Percentiles rank a stretch among this genome's conserved stretches.
Evolutionary conservation across 306 rosid genomes (phyloP).

Genomic region (Fagus sylvatica): DNA sequence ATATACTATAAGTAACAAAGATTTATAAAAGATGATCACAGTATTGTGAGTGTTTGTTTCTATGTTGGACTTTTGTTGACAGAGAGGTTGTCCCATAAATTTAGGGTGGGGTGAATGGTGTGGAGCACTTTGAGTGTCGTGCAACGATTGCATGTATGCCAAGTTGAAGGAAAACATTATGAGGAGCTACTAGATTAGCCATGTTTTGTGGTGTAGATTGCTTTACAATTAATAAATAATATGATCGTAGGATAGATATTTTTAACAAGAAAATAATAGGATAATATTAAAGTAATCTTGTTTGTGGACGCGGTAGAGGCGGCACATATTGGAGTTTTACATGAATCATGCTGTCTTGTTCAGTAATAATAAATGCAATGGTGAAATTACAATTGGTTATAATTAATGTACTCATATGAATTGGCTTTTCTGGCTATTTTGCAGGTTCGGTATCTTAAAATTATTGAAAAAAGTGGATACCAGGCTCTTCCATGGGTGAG

Average conservation of each 20-base stretch:
- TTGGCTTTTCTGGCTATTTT: slow-evolving; percentile 16
- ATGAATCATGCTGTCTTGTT: not conserved
- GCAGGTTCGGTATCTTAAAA: slow-evolving; percentile 92
- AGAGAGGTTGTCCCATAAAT: too few relatives aligned
- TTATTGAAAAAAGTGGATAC: slow-evolving; percentile 95
- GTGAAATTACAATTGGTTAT: not conserved
- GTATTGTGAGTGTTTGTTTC: too few relatives aligned
- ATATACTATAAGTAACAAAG: not conserved
- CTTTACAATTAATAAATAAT: too few relatives aligned
- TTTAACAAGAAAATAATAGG: too few relatives aligned
- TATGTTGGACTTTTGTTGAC: too few relatives aligned
- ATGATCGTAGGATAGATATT: too few relatives aligned
- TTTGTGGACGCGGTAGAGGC: too few relatives aligned
- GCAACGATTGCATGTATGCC: not conserved
- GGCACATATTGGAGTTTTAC: not conserved
- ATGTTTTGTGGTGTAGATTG: not conserved
- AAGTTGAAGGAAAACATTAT: not conserved
- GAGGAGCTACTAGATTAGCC: not conserved
- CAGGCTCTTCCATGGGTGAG: slow-evolving; percentile 99
- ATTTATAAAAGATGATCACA: not conserved
- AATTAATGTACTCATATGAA: slow-evolving; percentile 6
- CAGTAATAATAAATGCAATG: not conserved
- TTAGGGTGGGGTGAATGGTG: too few relatives aligned
- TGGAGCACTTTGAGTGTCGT: too few relatives aligned
- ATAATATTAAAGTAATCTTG: too few relatives aligned